Percentiles rank a stretch among this genome's conserved stretches.
Conservation (phyloP, 371 early-diverging fungal species). For the Syncephalastrum sp. region DNA sequence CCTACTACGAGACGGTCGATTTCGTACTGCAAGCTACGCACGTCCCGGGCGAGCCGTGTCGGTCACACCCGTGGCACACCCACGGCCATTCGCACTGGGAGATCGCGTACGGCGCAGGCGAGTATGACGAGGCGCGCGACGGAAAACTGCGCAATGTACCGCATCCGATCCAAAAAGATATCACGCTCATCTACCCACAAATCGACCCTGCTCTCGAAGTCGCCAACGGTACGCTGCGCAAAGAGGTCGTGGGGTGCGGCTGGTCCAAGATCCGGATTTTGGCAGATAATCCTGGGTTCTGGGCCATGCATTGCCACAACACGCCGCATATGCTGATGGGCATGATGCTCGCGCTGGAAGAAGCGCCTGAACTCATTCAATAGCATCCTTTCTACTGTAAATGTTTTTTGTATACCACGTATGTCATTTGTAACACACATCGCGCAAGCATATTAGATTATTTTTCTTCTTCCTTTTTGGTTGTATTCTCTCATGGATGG, state of each 20-base stretch:
- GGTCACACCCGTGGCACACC: constrained; percentile 50
- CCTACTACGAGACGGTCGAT: constrained; percentile 30
- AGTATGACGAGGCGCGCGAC: constrained; percentile 32
- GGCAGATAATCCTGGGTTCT: constrained; percentile 46
- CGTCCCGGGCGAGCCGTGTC: constrained; percentile 28
- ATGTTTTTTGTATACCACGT: no score
- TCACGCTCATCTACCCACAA: constrained; percentile 23
- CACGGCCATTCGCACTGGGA: constrained; percentile 50
- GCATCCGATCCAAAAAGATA: constrained; percentile 25
- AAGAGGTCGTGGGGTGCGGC: constrained; percentile 31
- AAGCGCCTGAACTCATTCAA: constrained; percentile 28
- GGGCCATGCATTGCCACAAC: constrained; percentile 48
- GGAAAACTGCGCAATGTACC: constrained; percentile 21
- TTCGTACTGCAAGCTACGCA: constrained; percentile 38
- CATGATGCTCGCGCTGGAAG: constrained; percentile 44
- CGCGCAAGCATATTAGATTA: no score
- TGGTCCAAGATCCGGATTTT: constrained; percentile 43
- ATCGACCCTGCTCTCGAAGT: constrained; percentile 24
- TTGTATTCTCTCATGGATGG: no score
- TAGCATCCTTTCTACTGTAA: no score
- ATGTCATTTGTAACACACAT: no score
- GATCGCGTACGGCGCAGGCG: constrained; percentile 44
- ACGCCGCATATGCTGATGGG: constrained; percentile 46
- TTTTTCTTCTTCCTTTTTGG: no score
- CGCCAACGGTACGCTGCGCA: constrained; percentile 5